Conservation (phyloP, 192 early-diverging fungal species). For the Allomyces javanicus region DNA sequence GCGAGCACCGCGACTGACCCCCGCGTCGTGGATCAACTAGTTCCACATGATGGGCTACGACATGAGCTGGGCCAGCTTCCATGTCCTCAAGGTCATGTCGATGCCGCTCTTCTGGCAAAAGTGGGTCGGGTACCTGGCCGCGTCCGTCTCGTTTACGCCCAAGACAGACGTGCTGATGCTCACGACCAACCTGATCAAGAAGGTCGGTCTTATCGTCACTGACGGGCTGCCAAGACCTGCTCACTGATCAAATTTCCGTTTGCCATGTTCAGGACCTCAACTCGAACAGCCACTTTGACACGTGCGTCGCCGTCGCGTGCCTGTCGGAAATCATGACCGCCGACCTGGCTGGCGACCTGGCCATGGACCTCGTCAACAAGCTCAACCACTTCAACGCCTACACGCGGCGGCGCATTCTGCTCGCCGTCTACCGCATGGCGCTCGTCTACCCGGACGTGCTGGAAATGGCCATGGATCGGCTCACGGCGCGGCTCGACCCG, state of each 20-base stretch:
- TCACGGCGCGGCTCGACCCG: slow-evolving; percentile 64
- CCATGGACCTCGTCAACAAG: slow-evolving; percentile 67
- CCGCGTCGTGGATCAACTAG: slow-evolving; percentile 15
- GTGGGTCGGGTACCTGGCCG: slow-evolving; percentile 79
- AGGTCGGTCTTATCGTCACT: slow-evolving; percentile 23
- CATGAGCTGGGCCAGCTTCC: slow-evolving; percentile 91
- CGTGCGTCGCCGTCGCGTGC: slow-evolving; percentile 75
- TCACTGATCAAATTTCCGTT: neutral
- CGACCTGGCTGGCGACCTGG: slow-evolving; percentile 71
- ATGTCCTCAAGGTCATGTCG: slow-evolving; percentile 93
- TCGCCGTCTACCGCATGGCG: slow-evolving; percentile 74
- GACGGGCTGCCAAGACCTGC: neutral
- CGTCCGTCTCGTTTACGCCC: slow-evolving; percentile 67
- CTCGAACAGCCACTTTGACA: slow-evolving; percentile 60
- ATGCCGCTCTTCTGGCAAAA: slow-evolving; percentile 69
- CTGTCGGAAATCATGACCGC: slow-evolving; percentile 81
- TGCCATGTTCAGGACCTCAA: slow-evolving; percentile 48
- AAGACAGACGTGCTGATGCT: slow-evolving; percentile 94
- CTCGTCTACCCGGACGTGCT: slow-evolving; percentile 79
- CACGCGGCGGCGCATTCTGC: slow-evolving; percentile 75
- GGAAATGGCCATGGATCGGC: slow-evolving; percentile 50
- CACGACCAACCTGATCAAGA: slow-evolving; percentile 87
- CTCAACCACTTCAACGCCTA: slow-evolving; percentile 82
- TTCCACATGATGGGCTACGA: slow-evolving; percentile 96
- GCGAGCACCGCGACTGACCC: neutral